Percentiles rank a stretch among this genome's conserved stretches.
These are phyloP conservation scores for Exophiala bonariae DNA, from an alignment of 2,329 filamentous ascomycete genomes.

Conservation along the genomic window DNA sequence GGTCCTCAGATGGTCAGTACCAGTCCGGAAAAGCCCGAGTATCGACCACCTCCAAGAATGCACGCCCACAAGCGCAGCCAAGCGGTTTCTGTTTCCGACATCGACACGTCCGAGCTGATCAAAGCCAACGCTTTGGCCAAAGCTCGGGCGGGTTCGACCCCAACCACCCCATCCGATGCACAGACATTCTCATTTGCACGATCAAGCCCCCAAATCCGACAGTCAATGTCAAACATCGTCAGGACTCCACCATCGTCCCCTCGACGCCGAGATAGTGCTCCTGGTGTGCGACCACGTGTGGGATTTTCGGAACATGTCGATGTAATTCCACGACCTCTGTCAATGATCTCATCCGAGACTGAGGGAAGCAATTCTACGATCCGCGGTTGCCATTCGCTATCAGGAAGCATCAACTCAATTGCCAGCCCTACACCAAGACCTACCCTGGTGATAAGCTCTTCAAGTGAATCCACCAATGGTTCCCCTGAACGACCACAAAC, in stretches of 20 bases:
- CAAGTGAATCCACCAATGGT: constrained; percentile 20
- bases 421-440: constrained; percentile 54
- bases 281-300: constrained; percentile 58
- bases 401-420: constrained; percentile 77
- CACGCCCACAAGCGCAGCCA: constrained; percentile 79
- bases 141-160: constrained; percentile 61
- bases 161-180: constrained; percentile 47
- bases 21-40: constrained; percentile 37
- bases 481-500: constrained; percentile 43
- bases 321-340: constrained; percentile 79
- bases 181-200: constrained; percentile 30
- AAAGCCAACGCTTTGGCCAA: constrained; percentile 57
- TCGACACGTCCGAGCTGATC: constrained; percentile 62
- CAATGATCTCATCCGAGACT: constrained; percentile 80
- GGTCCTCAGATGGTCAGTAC: constrained; percentile 40
- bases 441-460: constrained; percentile 26
- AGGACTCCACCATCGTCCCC: constrained; percentile 24
- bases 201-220: constrained; percentile 25
- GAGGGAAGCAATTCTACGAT: constrained; percentile 72
- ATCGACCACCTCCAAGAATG: constrained; percentile 51
- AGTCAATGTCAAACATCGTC: constrained; percentile 23
- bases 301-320: constrained; percentile 83
- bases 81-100: constrained; percentile 80
- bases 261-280: constrained; percentile 34
- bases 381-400: constrained; percentile 69